phyloP scores from a whole-genome alignment of 2,329 filamentous ascomycete genomes.

The Nannizzia gypsea region DNA sequence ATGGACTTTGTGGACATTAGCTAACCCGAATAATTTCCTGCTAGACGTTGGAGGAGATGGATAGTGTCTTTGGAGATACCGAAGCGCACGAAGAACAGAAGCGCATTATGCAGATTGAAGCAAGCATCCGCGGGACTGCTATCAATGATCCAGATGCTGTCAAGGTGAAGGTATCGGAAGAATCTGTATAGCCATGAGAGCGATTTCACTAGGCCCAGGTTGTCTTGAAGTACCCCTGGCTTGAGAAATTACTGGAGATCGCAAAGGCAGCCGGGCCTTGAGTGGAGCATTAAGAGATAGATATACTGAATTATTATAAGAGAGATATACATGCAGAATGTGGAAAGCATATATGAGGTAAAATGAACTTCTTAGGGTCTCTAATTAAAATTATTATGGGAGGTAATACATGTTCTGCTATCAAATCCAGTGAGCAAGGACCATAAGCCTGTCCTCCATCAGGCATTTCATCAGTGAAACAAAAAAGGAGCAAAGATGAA shows the following conservation, averaged over 20 bases:
- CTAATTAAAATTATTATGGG: conserved; percentile 1
- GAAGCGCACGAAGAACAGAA: conserved; percentile 28
- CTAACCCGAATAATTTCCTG: background rate
- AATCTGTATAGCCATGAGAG: background rate
- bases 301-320: too few relatives aligned
- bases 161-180: background rate
- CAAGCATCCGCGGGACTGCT: conserved; percentile 23
- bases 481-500: background rate
- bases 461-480: background rate
- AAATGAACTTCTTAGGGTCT: background rate
- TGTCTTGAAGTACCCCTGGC: background rate
- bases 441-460: background rate
- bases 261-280: background rate
- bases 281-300: background rate
- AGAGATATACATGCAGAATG: background rate
- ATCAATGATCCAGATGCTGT: background rate
- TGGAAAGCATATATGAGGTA: too few relatives aligned
- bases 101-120: conserved; percentile 30
- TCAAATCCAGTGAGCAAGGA: conserved; percentile 2
- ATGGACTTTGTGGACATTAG: background rate
- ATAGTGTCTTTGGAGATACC: conserved; percentile 35
- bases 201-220: too few relatives aligned
- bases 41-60: conserved; percentile 46
- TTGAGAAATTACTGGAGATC: background rate
- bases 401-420: background rate